Evolutionary conservation across 116 monocot genomes (phyloP), one percentile per base, ranked within the genome.

Genomic region (Posidonia oceanica): DNA sequence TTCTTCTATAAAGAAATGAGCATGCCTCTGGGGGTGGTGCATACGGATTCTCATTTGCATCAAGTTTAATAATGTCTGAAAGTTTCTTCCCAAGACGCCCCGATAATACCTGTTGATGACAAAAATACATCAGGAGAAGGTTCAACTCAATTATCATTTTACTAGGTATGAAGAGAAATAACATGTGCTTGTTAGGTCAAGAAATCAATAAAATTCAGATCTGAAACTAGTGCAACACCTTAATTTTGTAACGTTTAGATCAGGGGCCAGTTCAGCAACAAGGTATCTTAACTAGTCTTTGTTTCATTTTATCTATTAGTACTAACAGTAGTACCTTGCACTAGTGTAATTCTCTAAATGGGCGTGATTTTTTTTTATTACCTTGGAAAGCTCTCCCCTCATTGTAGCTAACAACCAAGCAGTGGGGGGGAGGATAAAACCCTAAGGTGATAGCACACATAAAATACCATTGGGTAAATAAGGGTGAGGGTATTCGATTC

Each of bases 1-100:
- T 29, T 29, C 29, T 29, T 29, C 16, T n/a, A 65, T 20, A n/a
- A 17, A 14, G n/a, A 65, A 39, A 4, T 18, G 5, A 41, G 40
- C 65, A 40, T 65, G 18, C 65, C 18, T 65, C 65, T 3, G 65
- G 65, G 7, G 65, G 65, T 41, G 65, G 65, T 18, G 40, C 65
- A 41, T 65, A 65, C n/a, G 65, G 65, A 65, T 65, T 65, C 41
- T 65, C 65, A 65, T 65, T 65, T 15, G 65, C 65, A 42, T 65
- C 65, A n/a, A 65, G 65, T 20, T 65, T 65, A 40, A 65, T 18
- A n/a, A 65, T 65, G 39, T 65, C 65, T 39, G 65, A 65, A 10
- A 65, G 40, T 41, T 65, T 65, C 65, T 65, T 65, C 41, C 65
- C 65, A 65, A 65, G 65, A 40, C 65, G 65, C 20, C 42, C 41